phyloP scores from a whole-genome alignment of 495 filamentous ascomycete species.

The Cercophora sp. region DNA sequence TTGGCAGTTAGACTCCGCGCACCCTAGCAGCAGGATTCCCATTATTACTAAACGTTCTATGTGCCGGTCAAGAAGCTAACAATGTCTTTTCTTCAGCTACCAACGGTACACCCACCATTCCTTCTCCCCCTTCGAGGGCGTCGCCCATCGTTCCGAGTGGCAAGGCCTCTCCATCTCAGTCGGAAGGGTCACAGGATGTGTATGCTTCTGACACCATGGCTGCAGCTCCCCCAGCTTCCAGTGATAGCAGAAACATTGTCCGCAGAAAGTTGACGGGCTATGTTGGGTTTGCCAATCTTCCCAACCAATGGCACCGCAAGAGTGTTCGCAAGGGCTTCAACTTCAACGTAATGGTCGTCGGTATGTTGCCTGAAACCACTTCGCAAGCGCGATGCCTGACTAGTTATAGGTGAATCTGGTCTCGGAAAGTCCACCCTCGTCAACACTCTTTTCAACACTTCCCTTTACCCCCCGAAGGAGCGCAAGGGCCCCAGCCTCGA shows the following conservation, averaged over 20 bases:
- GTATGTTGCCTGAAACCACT: conserved; percentile 48
- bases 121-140: conserved; percentile 25
- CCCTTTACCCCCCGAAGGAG: conserved; percentile 97
- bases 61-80: conserved; percentile 26
- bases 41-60: neutral
- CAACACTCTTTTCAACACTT: conserved; percentile 99
- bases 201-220: conserved; percentile 77
- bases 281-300: conserved; percentile 97
- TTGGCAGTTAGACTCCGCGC: conserved; percentile 35
- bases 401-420: conserved; percentile 96
- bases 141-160: conserved; percentile 40
- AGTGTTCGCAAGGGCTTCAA: conserved; percentile 99
- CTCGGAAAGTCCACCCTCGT: conserved; percentile 98
- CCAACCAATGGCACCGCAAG: conserved; percentile 99
- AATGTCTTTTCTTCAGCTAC: conserved; percentile 34
- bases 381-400: no score
- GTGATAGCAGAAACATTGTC: conserved; percentile 94
- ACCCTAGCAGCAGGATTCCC: conserved; percentile 2
- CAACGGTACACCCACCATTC: conserved; percentile 40
- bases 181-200: conserved; percentile 49
- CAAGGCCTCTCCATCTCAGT: conserved; percentile 49
- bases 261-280: conserved; percentile 97
- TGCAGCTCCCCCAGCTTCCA: conserved; percentile 66
- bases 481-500: conserved; percentile 94
- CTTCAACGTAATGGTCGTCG: conserved; percentile 99